Evolutionary conservation across 2,329 filamentous ascomycete genomes (phyloP), one percentile per base, ranked within the genome.

Genomic region (Trichophyton simii): DNA sequence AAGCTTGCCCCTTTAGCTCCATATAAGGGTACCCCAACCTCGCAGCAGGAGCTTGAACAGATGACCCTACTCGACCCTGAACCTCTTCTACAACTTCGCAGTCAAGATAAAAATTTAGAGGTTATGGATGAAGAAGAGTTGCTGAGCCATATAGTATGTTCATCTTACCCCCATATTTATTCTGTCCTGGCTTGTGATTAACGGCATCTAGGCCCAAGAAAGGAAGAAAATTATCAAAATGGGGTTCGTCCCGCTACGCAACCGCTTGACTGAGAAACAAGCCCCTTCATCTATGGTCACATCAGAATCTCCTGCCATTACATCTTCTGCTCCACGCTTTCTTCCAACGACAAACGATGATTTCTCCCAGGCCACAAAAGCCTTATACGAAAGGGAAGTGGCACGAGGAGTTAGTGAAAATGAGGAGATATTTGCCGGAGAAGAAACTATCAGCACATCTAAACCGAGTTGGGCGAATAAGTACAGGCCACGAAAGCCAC

Each of bases 341-440:
- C 85, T 88, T 1, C 76, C 84, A 8, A 78, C 82, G 9, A 81
- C 82, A 22, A 86, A 87, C 65, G 88, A 91, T 65, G 89, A 95
- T 72, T 89, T 89, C 68, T 95, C 90, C 0, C 86, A 91, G 70
- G 88, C 88, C 0, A 95, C 91, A 50, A 91, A 88, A 73, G 90
- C 89, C 3, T 78, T 96, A 38, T 96, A 95, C 72, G 91, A 97
- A 69, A 85, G 91, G 58, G 94, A 97, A 73, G 88, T 95, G 54
- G 92, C 94, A 20, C 87, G 90, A 64, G 94, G 94, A 1, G 84
- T 99, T 8, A 85, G 87, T 64, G 94, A 97, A 70, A 91, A 96
- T 69, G 94, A 99, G 72, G 94, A 99, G 73, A 89, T 99, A 38
- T 96, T 99, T 70, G 86, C 89, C 0, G 89, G 86, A 7, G 94